A percentile compares a stretch with the other conserved stretches of the same genome.
Evolutionary conservation across 306 rosid species (phyloP).

Genomic region (Ammopiptanthus mongolicus): DNA sequence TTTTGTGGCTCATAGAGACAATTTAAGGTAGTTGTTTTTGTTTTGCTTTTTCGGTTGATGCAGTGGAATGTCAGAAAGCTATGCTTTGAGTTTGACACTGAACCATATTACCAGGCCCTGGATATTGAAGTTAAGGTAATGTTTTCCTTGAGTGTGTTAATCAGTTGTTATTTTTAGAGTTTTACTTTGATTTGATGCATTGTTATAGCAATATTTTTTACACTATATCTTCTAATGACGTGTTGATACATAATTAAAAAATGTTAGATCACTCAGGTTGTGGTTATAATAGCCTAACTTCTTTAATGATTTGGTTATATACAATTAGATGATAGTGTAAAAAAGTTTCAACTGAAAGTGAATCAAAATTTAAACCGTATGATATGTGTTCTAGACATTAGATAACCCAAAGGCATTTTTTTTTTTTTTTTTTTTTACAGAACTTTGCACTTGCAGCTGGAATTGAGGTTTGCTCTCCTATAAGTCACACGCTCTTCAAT

Average conservation of each 20-base stretch:
- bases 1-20: not conserved
- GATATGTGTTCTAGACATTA: not conserved
- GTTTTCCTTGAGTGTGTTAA: not conserved
- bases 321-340: not conserved
- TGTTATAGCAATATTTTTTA: no score
- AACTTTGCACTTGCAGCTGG: conserved; percentile 56
- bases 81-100: conserved; percentile 89
- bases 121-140: conserved; percentile 65
- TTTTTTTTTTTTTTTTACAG: conserved; percentile 27
- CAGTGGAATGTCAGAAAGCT: conserved; percentile 78
- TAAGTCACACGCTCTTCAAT: conserved; percentile 83
- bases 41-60: conserved; percentile 16
- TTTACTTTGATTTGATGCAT: no score
- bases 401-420: not conserved
- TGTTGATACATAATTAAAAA: no score
- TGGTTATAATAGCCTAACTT: no score
- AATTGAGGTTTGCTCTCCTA: conserved; percentile 79
- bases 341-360: not conserved
- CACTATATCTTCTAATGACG: no score
- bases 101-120: conserved; percentile 81
- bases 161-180: not conserved
- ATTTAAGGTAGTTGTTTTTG: not conserved
- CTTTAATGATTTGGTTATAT: no score
- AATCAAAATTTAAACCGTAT: not conserved
- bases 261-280: no score